phyloP scores from a whole-genome alignment of 1,139 yeast species.

The Hyphopichia pseudoburtonii region DNA sequence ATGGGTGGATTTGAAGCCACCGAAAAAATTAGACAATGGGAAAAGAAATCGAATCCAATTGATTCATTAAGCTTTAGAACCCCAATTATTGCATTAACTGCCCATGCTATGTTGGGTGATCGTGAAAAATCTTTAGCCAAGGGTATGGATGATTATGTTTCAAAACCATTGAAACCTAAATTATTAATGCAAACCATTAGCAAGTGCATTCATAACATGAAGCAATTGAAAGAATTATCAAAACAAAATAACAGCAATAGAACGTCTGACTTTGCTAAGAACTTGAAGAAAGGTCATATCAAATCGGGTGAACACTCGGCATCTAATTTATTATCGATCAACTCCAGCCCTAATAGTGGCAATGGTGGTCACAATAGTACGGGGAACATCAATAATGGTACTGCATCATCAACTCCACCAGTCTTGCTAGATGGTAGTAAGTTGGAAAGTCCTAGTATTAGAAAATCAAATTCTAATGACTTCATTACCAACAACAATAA shows the following conservation, averaged over 20 bases:
- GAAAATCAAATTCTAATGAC: constrained; percentile 31
- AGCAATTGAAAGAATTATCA: constrained; percentile 56
- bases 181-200: constrained; percentile 79
- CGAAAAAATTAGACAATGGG: constrained; percentile 84
- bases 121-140: constrained; percentile 82
- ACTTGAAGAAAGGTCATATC: constrained; percentile 39
- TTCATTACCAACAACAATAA: constrained; percentile 10
- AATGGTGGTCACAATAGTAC: constrained; percentile 7
- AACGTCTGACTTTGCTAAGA: constrained; percentile 49
- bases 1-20: constrained; percentile 96
- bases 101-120: constrained; percentile 91
- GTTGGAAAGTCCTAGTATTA: constrained; percentile 18
- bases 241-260: constrained; percentile 49
- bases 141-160: constrained; percentile 88
- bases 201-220: constrained; percentile 73
- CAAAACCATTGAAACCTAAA: constrained; percentile 84
- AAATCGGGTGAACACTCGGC: constrained; percentile 24
- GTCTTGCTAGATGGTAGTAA: constrained; percentile 5
- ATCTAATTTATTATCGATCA: constrained; percentile 16
- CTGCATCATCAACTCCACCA: constrained; percentile 15
- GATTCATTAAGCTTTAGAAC: constrained; percentile 65
- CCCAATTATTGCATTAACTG: constrained; percentile 86
- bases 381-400: constrained; percentile 10
- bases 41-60: constrained; percentile 73
- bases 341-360: constrained; percentile 16